These are phyloP conservation scores for Lasiodiplodia sp. DNA, from an alignment of 2,329 filamentous ascomycete species.

Conservation along the genomic window DNA sequence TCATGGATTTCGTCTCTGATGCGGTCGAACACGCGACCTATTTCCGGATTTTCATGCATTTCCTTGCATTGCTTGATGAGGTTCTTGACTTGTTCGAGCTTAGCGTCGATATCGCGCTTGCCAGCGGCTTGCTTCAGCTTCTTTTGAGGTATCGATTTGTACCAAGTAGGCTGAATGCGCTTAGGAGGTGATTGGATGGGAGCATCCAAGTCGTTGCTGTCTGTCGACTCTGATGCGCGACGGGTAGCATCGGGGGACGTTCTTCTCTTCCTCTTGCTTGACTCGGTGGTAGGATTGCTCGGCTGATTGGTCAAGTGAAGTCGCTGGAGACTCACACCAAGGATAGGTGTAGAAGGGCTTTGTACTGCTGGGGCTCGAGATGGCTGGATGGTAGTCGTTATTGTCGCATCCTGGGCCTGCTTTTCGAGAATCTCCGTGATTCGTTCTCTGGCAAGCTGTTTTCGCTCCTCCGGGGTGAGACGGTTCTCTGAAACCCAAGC, in stretches of 20 bases:
- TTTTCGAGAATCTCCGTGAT: background rate
- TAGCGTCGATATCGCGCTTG: constrained; percentile 1
- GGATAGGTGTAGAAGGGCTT: background rate
- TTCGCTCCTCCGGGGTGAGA: background rate
- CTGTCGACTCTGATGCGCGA: background rate
- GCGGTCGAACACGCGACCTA: constrained; percentile 36
- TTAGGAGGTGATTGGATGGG: background rate
- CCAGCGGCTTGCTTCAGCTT: background rate
- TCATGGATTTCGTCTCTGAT: constrained; percentile 50
- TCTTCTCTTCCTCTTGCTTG: background rate
- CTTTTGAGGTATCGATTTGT: background rate
- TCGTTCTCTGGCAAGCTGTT: background rate
- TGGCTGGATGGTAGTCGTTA: background rate
- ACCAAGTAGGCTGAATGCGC: background rate
- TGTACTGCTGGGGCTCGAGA: background rate
- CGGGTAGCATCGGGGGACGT: background rate
- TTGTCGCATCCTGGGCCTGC: background rate
- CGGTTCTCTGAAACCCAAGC: constrained; percentile 7
- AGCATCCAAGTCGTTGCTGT: background rate
- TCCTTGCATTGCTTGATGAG: constrained; percentile 9
- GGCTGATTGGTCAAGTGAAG: background rate
- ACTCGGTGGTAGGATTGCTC: no score
- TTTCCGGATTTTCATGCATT: background rate
- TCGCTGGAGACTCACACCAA: background rate
- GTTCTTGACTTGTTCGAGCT: background rate